Base-by-base conservation (phyloP, 2,329 filamentous ascomycete species). In the Xylaria sp. region DNA sequence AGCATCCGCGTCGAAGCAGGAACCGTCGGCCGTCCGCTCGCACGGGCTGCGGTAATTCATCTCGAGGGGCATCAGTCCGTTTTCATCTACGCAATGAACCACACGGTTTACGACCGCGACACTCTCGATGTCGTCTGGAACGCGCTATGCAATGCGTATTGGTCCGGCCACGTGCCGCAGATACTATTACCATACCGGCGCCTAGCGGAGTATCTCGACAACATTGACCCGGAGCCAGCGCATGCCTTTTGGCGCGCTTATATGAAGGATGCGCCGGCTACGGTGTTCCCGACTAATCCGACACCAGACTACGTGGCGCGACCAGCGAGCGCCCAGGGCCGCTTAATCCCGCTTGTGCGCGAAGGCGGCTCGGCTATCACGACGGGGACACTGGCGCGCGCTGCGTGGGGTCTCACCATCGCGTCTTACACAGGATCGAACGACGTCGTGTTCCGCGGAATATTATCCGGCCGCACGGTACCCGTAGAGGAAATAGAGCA, bases 51-150 rank as follows among this genome's bases (percentile, higher is more conserved):
- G 7, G 50, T 52, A 5, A 15, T 52, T 20, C 20, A 51, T 51
- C 28, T 51, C 25, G 9, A 20, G 2, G 48, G 48, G 20, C 48
- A 51, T 2, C 20, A 51, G 20, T 51, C 20, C 1, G 48, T 51
- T 5, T 51, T 51, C 20, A 25, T 51, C 8, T 25, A 51, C 20
- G 48, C 48, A 28, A 25, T 25, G 48, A 51, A 51, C 20, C 48
- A 51, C 1, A 51, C 20, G 6, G 28, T 51, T 23, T 51, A 51
- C 20, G 48, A 51, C 48, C 20, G 48, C 9, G 48, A 25, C 6
- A 25, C 48, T 51, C 48, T 51, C 20, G 48, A 51, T 10, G 48
- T 51, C 48, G 20, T 51, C 20, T 51, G 48, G 48, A 20, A 51
- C 20, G 48, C 48, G 12, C 48, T 51, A 20, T 51, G 48, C 20